Conservation (phyloP, 257 asterid species). For the Jasminum sambac region DNA sequence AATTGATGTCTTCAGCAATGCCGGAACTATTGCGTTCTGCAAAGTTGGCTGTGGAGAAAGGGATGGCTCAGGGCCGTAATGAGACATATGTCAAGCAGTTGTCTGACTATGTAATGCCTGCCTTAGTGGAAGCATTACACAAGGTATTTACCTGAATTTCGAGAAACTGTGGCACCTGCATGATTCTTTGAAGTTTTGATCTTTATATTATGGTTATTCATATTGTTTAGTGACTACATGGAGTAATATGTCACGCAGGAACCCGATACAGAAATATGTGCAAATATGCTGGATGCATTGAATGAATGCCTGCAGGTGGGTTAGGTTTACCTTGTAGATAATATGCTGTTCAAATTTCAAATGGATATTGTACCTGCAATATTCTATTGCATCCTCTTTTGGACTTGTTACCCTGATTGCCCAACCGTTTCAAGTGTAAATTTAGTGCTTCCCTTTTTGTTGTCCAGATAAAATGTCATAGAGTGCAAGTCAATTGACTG, state of each 20-base stretch:
- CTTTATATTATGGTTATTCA: neutral
- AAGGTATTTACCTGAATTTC: slow-evolving; percentile 40
- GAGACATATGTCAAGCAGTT: slow-evolving; percentile 78
- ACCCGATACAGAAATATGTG: slow-evolving; percentile 94
- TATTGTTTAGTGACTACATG: slow-evolving; percentile 27
- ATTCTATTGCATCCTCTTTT: neutral
- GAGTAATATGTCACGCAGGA: slow-evolving; percentile 58
- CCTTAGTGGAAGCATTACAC: slow-evolving; percentile 84
- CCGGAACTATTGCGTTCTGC: slow-evolving; percentile 95
- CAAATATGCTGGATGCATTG: slow-evolving; percentile 80
- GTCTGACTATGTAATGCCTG: slow-evolving; percentile 71
- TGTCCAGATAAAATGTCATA: neutral
- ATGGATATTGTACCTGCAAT: neutral
- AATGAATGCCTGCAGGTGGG: slow-evolving; percentile 92
- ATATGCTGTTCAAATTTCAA: slow-evolving; percentile 10
- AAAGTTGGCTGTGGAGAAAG: slow-evolving; percentile 90
- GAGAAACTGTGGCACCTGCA: neutral
- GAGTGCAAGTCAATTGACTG: neutral
- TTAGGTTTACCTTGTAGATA: slow-evolving; percentile 10
- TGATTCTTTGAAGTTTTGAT: neutral
- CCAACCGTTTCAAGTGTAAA: slow-evolving; percentile 1
- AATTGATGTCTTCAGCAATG: slow-evolving; percentile 63
- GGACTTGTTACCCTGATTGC: neutral
- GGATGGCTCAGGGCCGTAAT: slow-evolving; percentile 84
- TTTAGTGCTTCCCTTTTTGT: slow-evolving; percentile 5